Evolutionary conservation across 805 yeast genomes (phyloP), one percentile per base, ranked within the genome.

Genomic region (Pachysolen tannophilus): DNA sequence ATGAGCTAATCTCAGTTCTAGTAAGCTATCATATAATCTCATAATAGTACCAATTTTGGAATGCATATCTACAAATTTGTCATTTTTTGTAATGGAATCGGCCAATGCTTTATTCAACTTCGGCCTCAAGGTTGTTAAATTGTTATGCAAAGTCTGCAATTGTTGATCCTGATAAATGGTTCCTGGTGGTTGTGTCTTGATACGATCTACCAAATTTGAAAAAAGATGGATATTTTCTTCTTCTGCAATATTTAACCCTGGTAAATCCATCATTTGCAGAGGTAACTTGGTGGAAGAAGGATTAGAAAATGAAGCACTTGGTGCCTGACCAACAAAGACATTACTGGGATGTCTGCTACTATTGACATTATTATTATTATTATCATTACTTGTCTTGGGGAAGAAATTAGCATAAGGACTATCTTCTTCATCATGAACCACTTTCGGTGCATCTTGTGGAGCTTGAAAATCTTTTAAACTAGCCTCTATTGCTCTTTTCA

Each of bases 401-500:
- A 37, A 15, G 20, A 37, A 18, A 13, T 21, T 33, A 4, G 32
- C 28, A 21, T 37, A 37, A 8, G 40, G 40, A 25, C 33, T 37
- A 20, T 32, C 37, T 14, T 37, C 40, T 4, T n/a, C 14, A 4
- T 25, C 26, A 13, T 9, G 23, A 6, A 23, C 4, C n/a, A 25
- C 17, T 13, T 27, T 25, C 11, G 3, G 8, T 4, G 29, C 52
- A 43, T 81, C 73, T 10, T 27, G 26, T 10, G 3, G 6, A 5
- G 28, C 52, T 44, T 81, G 73, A 52, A 82, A 67, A 39, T 88
- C 97, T 35, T 68, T 69, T 42, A 92, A 65, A 55, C 95, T 85
- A 1, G 95, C 95, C 11, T 82, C 95, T 39, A 92, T 90, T 0
- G 97, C 98, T 1, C 92, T 94, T 53, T 78, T 83, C 77, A 90